phyloP scores from a whole-genome alignment of 805 yeast genomes.

The Candida sakaeoensis region DNA sequence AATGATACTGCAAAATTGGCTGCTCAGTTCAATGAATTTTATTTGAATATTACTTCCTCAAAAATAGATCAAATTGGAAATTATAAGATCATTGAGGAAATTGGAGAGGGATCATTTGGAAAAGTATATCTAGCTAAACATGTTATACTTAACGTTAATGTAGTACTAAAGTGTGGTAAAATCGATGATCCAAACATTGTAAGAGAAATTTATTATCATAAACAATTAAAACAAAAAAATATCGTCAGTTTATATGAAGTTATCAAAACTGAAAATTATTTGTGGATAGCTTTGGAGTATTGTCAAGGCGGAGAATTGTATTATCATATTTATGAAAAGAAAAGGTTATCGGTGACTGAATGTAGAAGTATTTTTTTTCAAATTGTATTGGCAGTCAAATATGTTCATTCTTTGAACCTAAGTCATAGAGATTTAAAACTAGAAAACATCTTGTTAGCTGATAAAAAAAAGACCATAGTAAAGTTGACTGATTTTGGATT shows the following conservation, averaged over 20 bases:
- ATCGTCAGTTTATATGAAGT: constrained; percentile 85
- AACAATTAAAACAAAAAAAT: constrained; percentile 78
- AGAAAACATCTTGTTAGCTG: constrained; percentile 64
- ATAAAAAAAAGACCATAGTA: constrained; percentile 53
- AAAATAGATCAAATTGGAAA: constrained; percentile 72
- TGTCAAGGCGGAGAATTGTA: constrained; percentile 80
- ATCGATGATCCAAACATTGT: constrained; percentile 81
- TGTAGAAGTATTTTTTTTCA: constrained; percentile 57
- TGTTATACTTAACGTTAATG: constrained; percentile 61
- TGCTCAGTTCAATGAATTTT: constrained; percentile 60
- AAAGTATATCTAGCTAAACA: constrained; percentile 85
- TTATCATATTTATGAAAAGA: constrained; percentile 55
- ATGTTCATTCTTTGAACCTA: constrained; percentile 73
- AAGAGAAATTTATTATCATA: constrained; percentile 83
- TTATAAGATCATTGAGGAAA: constrained; percentile 65
- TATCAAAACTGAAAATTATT: constrained; percentile 69
- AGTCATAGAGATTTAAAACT: constrained; percentile 83
- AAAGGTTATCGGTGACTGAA: constrained; percentile 49
- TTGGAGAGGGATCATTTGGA: constrained; percentile 93
- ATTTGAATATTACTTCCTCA: constrained; percentile 39
- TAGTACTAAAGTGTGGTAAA: constrained; percentile 79
- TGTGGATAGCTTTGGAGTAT: constrained; percentile 88
- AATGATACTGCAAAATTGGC: constrained; percentile 52
- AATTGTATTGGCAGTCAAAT: constrained; percentile 60
- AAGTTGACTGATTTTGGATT: constrained; percentile 93